Conservation (phyloP, 75 land plant genomes). For the Pinus taeda region DNA sequence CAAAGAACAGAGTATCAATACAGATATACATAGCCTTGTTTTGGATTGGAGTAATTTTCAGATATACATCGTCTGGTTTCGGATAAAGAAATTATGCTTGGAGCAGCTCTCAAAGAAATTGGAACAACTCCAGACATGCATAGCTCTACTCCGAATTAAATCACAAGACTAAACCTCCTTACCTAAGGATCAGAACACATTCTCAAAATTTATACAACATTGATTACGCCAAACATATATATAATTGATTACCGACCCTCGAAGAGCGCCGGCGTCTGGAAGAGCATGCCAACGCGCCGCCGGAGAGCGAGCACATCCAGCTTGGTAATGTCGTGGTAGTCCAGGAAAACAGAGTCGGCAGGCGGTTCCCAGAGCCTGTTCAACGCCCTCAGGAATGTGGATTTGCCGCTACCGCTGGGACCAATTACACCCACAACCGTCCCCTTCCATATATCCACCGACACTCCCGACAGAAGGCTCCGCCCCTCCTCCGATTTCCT, state of each 20-base stretch:
- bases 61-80: no score
- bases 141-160: no score
- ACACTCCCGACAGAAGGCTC: slow-evolving; percentile 35
- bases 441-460: slow-evolving; percentile 52
- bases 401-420: slow-evolving; percentile 96
- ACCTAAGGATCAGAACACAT: no score
- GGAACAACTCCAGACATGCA: no score
- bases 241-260: slow-evolving; percentile 45
- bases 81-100: no score
- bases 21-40: no score
- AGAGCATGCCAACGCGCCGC: slow-evolving; percentile 92
- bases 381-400: slow-evolving; percentile 78
- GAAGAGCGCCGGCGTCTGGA: slow-evolving; percentile 84
- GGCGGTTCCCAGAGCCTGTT: slow-evolving; percentile 97
- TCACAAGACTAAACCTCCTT: no score
- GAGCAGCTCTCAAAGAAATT: no score
- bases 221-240: no score
- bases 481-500: slow-evolving; percentile 26
- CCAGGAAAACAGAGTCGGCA: slow-evolving; percentile 61
- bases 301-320: slow-evolving; percentile 74
- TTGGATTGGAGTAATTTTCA: no score
- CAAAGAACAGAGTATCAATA: no score
- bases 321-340: slow-evolving; percentile 66
- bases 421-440: slow-evolving; percentile 79
- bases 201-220: no score